Evolutionary conservation across 495 filamentous ascomycete species (phyloP), one percentile per base, ranked within the genome.

Genomic region (Viridothelium virens): DNA sequence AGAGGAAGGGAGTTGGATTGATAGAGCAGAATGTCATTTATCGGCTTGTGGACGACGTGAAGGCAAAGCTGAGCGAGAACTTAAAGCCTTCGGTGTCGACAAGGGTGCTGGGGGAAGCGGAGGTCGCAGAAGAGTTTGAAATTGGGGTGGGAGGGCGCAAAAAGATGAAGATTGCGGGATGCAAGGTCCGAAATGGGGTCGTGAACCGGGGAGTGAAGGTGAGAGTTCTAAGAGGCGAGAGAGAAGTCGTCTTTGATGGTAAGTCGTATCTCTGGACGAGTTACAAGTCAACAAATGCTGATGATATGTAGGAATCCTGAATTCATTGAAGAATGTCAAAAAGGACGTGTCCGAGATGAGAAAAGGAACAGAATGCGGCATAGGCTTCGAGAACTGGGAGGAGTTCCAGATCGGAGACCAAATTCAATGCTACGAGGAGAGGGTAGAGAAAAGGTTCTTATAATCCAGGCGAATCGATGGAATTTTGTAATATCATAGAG

Each of bases 11-110:
- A 10, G 92, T 98, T 41, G 78, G 76, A 50, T 88, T 99, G 33
- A 71, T 97, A 69, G 86, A 96, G 63, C 87, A 93, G 72, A 96
- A 88, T 68, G 85, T 99, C 70, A 99, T 99, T 70, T 97, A 99
- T 74, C 86, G 88, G 65, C 81, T 97, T 10, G 84, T 90, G 10
- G 92, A 97, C 71, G 89, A 91, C 63, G 87, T 96, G 61, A 88
- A 85, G 73, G 84, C 75, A 0, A 81, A 77, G 46, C 71, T 99
- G 65, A 86, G 83, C 66, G 84, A 87, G 66, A 78, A 85, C 56
- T 81, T 99, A 18, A 68, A 88, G 7, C 88, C 88, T 33, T 73
- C 76, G 0, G 77, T 94, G 38, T 86, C 81, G 25, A 79, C 80
- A 61, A 85, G 82, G 63, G 90, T 97, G 10, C 78, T 88, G 0